Evolutionary conservation across 495 filamentous ascomycete species (phyloP), one percentile per base, ranked within the genome.

Genomic region (Penicillium macrosclerotiorum): DNA sequence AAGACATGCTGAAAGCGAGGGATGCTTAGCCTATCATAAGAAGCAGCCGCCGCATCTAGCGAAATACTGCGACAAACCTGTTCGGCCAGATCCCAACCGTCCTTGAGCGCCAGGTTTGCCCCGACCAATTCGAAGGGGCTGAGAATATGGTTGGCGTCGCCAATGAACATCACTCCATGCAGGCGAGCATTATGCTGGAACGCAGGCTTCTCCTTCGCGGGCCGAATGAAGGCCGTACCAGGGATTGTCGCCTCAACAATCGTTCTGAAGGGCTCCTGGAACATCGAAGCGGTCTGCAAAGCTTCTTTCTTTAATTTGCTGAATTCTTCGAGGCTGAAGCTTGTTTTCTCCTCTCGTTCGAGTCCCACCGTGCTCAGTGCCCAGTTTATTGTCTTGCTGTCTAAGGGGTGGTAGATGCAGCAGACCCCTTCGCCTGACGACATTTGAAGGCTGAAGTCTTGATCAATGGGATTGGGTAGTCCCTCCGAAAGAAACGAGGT

Each of bases 401-500:
- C 27, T 9, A 50, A 39, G 1, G 40, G 47, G 11, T 38, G 16
- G 16, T 50, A 50, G 34, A 50, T 39, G 13, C 47, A 50, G 3
- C 47, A 50, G 7, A 50, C 47, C 5, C 47, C 47, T 39, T 38
- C 40, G 19, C 47, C 47, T 3, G 47, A 50, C 3, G 47, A 50
- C 47, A 50, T 50, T 31, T 50, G 40, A 0, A 44, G 34, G 3
- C 20, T 18, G 16, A 17, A 50, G 14, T 44, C 34, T 16, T 50
- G 16, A 14, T 50, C 6, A 8, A 50, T 39, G 8, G 47, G 34
- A 9, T 40, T 32, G 5, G 47, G 47, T 5, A 50, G 24, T 19
- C 34, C 40, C 0, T 17, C 20, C 1, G 40, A 34, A 18, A 50
- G 20, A 44, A 14, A 19, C 3, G 47, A 44, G 13, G 44, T 50